phyloP scores from a whole-genome alignment of 164 flowering plant species.

The Tetrastigma voinierianum region DNA sequence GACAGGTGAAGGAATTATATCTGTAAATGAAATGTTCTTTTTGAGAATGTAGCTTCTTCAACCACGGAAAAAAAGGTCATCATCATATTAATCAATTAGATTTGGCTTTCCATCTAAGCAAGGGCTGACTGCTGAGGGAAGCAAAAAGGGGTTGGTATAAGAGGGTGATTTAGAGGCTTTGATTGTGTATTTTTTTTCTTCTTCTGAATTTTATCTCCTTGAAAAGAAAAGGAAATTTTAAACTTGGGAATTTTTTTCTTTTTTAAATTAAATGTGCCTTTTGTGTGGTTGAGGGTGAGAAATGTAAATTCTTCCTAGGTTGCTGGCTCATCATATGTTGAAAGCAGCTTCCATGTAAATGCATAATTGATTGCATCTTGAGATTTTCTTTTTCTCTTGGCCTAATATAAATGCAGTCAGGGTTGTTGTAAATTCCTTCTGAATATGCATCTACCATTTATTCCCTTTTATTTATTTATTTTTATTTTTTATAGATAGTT shows the following conservation, averaged over 20 bases:
- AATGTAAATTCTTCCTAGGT: conserved; percentile 66
- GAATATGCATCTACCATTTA: no score
- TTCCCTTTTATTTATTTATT: neutral
- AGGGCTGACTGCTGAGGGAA: conserved; percentile 18
- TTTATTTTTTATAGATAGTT: no score
- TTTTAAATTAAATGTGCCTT: conserved; percentile 24
- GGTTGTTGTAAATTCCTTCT: conserved; percentile 2
- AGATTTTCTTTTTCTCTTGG: conserved; percentile 1
- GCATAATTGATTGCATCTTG: conserved; percentile 32
- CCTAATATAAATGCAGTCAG: conserved; percentile 5
- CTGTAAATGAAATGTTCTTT: conserved; percentile 28
- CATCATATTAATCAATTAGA: conserved; percentile 25
- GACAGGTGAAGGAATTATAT: conserved; percentile 17
- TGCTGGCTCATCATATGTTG: conserved; percentile 36
- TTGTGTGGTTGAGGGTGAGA: conserved; percentile 37
- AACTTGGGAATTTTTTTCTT: conserved; percentile 14
- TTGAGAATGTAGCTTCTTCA: conserved; percentile 12
- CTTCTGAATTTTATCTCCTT: neutral
- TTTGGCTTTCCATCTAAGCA: conserved; percentile 22
- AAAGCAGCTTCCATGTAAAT: conserved; percentile 54
- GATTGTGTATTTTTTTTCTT: conserved; percentile 23
- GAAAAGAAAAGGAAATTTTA: neutral
- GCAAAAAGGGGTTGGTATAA: conserved; percentile 13
- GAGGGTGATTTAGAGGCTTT: conserved; percentile 19
- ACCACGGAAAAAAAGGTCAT: conserved; percentile 15